Conservation (phyloP, 2,329 filamentous ascomycete genomes). For the Colletotrichum scovillei region DNA sequence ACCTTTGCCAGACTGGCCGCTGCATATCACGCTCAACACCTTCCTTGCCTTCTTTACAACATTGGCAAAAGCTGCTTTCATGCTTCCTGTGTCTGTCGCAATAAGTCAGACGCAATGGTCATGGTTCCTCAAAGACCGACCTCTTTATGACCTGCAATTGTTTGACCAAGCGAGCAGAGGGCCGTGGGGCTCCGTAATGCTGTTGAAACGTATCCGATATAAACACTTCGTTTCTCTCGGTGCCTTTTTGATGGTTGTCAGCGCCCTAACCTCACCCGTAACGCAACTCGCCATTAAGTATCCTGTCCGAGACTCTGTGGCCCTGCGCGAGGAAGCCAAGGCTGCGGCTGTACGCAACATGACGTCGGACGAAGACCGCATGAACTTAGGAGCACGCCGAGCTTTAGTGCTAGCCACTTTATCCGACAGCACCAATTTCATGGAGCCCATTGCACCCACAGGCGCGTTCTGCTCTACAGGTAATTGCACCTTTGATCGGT, state of each 20-base stretch:
- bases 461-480: constrained; percentile 11
- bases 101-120: constrained; percentile 36
- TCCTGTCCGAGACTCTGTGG: constrained; percentile 9
- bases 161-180: constrained; percentile 35
- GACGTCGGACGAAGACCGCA: not conserved
- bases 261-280: constrained; percentile 23
- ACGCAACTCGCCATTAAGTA: constrained; percentile 31
- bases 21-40: constrained; percentile 33
- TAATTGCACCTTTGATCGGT: constrained; percentile 13
- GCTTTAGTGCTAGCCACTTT: not conserved
- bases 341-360: not conserved
- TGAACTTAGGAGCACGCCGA: not conserved
- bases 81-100: constrained; percentile 24
- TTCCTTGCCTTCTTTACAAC: constrained; percentile 35
- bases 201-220: constrained; percentile 9
- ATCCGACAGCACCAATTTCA: not conserved
- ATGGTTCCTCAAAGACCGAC: constrained; percentile 24
- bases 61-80: constrained; percentile 28
- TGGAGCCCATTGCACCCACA: not conserved
- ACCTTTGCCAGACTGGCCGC: constrained; percentile 22
- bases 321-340: not conserved
- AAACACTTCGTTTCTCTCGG: constrained; percentile 14
- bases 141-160: constrained; percentile 29
- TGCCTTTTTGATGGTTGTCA: constrained; percentile 7
- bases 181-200: constrained; percentile 18